These are phyloP conservation scores for Nigrospora sphaerica DNA, from an alignment of 2,329 filamentous ascomycete genomes.

Conservation along the genomic window DNA sequence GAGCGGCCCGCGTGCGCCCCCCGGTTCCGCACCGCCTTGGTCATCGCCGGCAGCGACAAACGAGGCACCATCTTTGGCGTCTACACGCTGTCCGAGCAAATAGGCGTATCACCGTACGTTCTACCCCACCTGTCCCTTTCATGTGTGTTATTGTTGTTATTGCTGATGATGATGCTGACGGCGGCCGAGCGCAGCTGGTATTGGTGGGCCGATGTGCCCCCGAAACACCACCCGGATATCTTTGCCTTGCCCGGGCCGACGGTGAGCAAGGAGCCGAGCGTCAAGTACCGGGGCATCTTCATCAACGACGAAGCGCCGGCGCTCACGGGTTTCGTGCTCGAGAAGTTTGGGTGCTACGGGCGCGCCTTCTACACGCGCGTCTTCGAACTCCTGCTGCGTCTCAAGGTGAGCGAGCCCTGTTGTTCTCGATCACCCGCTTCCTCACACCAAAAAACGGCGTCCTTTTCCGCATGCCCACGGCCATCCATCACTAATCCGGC, in stretches of 20 bases:
- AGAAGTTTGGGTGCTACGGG: constrained; percentile 39
- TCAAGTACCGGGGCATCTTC: constrained; percentile 56
- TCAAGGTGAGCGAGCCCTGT: constrained; percentile 24
- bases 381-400: constrained; percentile 55
- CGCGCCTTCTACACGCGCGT: constrained; percentile 53
- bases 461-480: no score
- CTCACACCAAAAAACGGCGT: no score
- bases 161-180: no score
- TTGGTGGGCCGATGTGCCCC: constrained; percentile 52
- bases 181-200: constrained; percentile 34
- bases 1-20: constrained; percentile 30
- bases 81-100: constrained; percentile 55
- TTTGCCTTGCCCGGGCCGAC: constrained; percentile 40
- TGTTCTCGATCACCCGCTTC: neutral
- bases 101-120: constrained; percentile 47
- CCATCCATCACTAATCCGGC: no score
- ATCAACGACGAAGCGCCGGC: constrained; percentile 57
- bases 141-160: no score
- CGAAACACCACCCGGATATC: constrained; percentile 38
- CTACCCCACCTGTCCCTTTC: no score
- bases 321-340: constrained; percentile 30
- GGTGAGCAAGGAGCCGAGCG: constrained; percentile 43
- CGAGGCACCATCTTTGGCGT: constrained; percentile 51
- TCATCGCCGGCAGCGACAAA: constrained; percentile 52
- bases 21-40: constrained; percentile 38